Evolutionary conservation across 2,329 filamentous ascomycete genomes (phyloP).

Genomic region (Talaromyces sp.): DNA sequence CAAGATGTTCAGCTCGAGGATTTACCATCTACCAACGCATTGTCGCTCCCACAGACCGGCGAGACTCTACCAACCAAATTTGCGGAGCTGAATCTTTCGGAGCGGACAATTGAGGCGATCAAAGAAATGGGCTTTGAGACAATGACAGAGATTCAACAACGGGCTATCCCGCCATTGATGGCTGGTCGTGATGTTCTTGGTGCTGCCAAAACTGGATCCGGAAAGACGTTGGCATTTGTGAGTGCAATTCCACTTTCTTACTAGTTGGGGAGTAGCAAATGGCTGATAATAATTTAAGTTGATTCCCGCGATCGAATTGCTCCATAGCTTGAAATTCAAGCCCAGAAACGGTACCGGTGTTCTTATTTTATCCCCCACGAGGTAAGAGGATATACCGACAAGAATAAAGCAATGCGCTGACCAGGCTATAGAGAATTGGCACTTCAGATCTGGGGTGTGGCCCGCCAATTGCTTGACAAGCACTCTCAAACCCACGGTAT

Average conservation of each 20-base stretch:
- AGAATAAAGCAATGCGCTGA: background rate
- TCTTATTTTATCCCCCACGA: conserved; percentile 84
- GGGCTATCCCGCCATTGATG: conserved; percentile 87
- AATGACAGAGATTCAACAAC: conserved; percentile 96
- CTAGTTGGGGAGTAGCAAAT: background rate
- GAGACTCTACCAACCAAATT: conserved; percentile 64
- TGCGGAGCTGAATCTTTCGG: conserved; percentile 76
- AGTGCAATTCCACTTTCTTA: background rate
- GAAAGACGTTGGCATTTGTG: conserved; percentile 81
- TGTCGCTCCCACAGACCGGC: conserved; percentile 58
- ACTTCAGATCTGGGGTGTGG: conserved; percentile 93
- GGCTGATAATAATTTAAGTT: conserved; percentile 40
- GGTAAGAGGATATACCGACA: background rate
- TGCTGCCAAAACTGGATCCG: conserved; percentile 91
- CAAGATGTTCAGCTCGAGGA: conserved; percentile 42
- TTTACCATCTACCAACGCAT: conserved; percentile 50
- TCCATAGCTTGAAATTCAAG: conserved; percentile 64
- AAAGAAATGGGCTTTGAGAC: conserved; percentile 87
- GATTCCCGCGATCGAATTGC: conserved; percentile 73
- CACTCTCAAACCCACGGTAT: conserved; percentile 96
- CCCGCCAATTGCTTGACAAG: conserved; percentile 84
- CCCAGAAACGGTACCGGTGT: conserved; percentile 73
- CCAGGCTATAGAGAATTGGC: conserved; percentile 67
- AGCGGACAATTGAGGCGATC: conserved; percentile 85
- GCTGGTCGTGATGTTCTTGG: conserved; percentile 89